Percentiles rank a stretch among this genome's conserved stretches.
Conservation (phyloP, 1,284 basidiomycete genomes). For the Ceratobasidium sp. region DNA sequence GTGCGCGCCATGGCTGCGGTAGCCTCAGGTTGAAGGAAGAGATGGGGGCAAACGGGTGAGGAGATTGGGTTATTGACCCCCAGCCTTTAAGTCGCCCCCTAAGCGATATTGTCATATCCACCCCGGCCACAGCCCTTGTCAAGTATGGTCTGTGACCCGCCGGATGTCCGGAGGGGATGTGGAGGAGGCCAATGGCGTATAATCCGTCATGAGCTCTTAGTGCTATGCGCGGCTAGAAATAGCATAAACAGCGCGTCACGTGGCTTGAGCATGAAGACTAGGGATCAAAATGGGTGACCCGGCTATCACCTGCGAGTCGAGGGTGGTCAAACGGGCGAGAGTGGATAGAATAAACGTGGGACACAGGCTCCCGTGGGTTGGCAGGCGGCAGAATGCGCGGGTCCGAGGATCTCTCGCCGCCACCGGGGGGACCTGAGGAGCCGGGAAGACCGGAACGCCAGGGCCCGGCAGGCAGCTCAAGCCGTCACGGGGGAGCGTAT, state of each 20-base stretch:
- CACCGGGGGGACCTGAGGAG: too few relatives aligned
- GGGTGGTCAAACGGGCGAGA: too few relatives aligned
- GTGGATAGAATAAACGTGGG: too few relatives aligned
- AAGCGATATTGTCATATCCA: not conserved
- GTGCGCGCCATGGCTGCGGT: not conserved
- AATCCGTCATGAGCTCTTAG: constrained; percentile 19
- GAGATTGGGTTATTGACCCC: not conserved
- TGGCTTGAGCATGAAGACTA: constrained; percentile 1
- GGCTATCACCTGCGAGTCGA: too few relatives aligned
- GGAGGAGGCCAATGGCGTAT: constrained; percentile 34
- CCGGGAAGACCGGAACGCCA: too few relatives aligned
- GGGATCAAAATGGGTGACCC: too few relatives aligned
- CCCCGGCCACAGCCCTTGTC: not conserved
- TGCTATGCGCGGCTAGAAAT: constrained; percentile 39
- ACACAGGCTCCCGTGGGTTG: too few relatives aligned
- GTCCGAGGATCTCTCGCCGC: too few relatives aligned
- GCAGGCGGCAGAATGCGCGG: too few relatives aligned
- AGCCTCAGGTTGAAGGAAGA: not conserved
- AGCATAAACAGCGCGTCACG: constrained; percentile 43
- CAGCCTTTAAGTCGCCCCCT: not conserved
- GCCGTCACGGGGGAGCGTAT: too few relatives aligned
- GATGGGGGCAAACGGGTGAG: not conserved
- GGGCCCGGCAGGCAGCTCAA: too few relatives aligned
- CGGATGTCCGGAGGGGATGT: not conserved
- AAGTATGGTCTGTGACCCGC: not conserved